Conservation (phyloP, 805 yeast species). For the Zygosaccharomyces rouxii region DNA sequence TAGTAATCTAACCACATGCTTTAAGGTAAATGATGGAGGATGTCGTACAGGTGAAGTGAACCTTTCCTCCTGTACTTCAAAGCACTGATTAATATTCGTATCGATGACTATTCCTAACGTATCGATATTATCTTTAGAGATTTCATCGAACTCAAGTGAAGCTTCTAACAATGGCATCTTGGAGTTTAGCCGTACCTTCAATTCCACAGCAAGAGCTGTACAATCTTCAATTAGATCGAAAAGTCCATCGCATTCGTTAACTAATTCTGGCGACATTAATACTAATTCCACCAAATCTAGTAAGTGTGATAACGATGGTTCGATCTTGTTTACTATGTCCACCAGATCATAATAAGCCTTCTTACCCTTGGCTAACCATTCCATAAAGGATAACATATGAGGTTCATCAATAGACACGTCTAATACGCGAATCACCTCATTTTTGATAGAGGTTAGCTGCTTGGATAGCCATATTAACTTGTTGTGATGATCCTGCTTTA, state of each 20-base stretch:
- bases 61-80: conserved; percentile 38
- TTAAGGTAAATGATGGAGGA: conserved; percentile 37
- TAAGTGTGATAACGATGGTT: conserved; percentile 34
- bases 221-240: conserved; percentile 34
- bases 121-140: conserved; percentile 39
- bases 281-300: conserved; percentile 36
- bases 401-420: conserved; percentile 6
- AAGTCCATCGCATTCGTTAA: conserved; percentile 13
- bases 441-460: conserved; percentile 2
- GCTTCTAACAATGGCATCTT: conserved; percentile 38
- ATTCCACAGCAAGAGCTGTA: conserved; percentile 17
- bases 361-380: conserved; percentile 37
- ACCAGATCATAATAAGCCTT: conserved; percentile 33
- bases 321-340: conserved; percentile 34
- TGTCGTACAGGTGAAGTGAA: conserved; percentile 41
- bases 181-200: conserved; percentile 26
- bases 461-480: conserved; percentile 3
- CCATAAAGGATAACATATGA: conserved; percentile 13
- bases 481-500: conserved; percentile 4
- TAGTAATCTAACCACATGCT: conserved; percentile 33
- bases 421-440: conserved; percentile 5
- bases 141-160: conserved; percentile 43
- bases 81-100: conserved; percentile 35
- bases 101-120: conserved; percentile 41
- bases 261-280: conserved; percentile 6